Base-by-base conservation (phyloP, 2,329 filamentous ascomycete genomes). In the Aspergillus viridinutans region DNA sequence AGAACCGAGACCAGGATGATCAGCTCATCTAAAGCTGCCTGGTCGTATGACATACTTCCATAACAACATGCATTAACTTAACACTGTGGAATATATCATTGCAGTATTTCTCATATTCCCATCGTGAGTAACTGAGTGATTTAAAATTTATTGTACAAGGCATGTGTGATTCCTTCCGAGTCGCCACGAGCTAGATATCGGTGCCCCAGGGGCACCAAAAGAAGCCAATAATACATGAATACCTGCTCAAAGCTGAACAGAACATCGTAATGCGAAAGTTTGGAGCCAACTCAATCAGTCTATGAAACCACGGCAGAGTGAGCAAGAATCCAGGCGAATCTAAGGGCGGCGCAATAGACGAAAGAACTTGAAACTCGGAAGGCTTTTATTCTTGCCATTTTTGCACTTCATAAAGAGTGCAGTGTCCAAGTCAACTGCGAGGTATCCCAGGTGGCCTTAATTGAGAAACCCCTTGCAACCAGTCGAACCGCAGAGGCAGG, bases 381-480 rank as follows among this genome's bases (percentile, higher is more conserved):
- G 12, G 21, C 21, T 17, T 38, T 17, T 29, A 12, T 29, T 10
- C 10, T 10, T 29, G 28, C 28, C 28, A n/a, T 38, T 38, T 17
- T 38, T 38, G 32, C 32, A 38, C 32, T 38, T 6, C 14, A 17
- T n/a, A 38, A 14, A 7, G 32, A 7, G 32, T 38, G 32, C 32
- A 17, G 14, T 17, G 32, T 38, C 32, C 32, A 38, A 17, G 32
- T 38, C 32, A 38, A 38, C 32, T 7, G 32, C 32, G 6, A 25
- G 21, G 20, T 23, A 21, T 17, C 12, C 17, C 12, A 20, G 28
- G 20, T 38, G 42, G 48, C 49, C 62, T 85, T 82, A 99, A 78
- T 99, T 99, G 77, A 99, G 90, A 81, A 97, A 99, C 62, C 94
- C 94, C 81, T 99, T 99, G 81, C 94, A 99, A 50, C 91, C 92